Conservation (phyloP, 108 stramenopile species). For the Cylindrotheca fusiformis region DNA sequence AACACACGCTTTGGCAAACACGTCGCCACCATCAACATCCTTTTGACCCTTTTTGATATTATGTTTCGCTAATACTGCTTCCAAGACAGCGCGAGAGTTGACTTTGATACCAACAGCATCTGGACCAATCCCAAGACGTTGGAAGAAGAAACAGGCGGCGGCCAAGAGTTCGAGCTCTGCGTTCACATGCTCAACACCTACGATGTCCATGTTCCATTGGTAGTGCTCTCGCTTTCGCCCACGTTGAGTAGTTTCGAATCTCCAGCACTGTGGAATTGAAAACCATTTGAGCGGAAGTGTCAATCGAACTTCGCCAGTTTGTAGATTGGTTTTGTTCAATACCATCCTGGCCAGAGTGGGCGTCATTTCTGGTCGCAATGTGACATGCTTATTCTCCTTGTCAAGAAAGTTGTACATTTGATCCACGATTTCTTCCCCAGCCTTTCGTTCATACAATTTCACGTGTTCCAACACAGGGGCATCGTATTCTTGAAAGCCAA, state of each 20-base stretch:
- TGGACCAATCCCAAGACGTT: conserved; percentile 72
- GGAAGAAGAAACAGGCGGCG: conserved; percentile 87
- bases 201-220: conserved; percentile 98
- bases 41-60: conserved; percentile 68
- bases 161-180: conserved; percentile 92
- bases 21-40: conserved; percentile 52
- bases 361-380: conserved; percentile 96
- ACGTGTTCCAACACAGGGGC: conserved; percentile 93
- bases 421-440: conserved; percentile 95
- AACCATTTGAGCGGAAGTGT: conserved; percentile 93
- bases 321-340: conserved; percentile 76
- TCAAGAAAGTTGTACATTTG: conserved; percentile 96
- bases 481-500: conserved; percentile 96
- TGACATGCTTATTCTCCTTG: conserved; percentile 82
- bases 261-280: conserved; percentile 93
- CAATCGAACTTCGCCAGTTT: conserved; percentile 70
- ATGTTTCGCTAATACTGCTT: conserved; percentile 83
- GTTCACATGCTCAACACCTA: conserved; percentile 85
- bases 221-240: conserved; percentile 96
- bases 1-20: conserved; percentile 93
- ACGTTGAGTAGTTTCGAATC: conserved; percentile 96
- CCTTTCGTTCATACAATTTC: conserved; percentile 92
- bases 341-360: conserved; percentile 96
- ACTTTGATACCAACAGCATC: conserved; percentile 96
- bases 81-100: conserved; percentile 87